A percentile compares a stretch with the other conserved stretches of the same genome.
phyloP scores from a whole-genome alignment of 2,329 filamentous ascomycete genomes.

The Alternaria consortialis region DNA sequence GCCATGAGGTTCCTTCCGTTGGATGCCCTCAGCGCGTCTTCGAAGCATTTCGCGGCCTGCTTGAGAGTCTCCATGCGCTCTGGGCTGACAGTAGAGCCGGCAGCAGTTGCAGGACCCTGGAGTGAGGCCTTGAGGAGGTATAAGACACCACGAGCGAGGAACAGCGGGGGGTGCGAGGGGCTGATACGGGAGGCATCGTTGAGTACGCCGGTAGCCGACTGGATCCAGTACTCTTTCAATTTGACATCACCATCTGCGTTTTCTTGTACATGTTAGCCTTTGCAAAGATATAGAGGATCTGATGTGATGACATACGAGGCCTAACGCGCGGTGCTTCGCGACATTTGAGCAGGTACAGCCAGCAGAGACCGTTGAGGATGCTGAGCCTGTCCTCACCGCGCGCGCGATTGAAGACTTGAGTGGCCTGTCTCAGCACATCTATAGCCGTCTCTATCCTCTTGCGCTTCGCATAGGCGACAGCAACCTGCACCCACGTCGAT shows the following conservation, averaged over 20 bases:
- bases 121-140: constrained; percentile 87
- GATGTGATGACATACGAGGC: constrained; percentile 55
- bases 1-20: constrained; percentile 91
- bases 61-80: constrained; percentile 82
- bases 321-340: constrained; percentile 77
- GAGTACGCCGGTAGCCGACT: constrained; percentile 86
- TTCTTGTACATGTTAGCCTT: constrained; percentile 11
- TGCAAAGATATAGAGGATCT: neutral
- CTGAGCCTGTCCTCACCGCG: constrained; percentile 84
- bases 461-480: constrained; percentile 95
- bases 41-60: constrained; percentile 89
- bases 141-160: constrained; percentile 88
- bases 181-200: constrained; percentile 97
- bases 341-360: constrained; percentile 91
- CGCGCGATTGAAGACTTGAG: constrained; percentile 73
- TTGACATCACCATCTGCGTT: constrained; percentile 73
- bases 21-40: constrained; percentile 88
- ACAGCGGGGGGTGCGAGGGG: constrained; percentile 88
- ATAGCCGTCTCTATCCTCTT: constrained; percentile 86
- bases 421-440: constrained; percentile 75
- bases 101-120: constrained; percentile 75
- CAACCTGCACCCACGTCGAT: constrained; percentile 97
- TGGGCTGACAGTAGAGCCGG: constrained; percentile 70
- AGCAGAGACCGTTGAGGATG: constrained; percentile 84
- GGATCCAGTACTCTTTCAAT: constrained; percentile 93